Percentiles rank a stretch among this genome's conserved stretches.
Conservation (phyloP, 2,329 filamentous ascomycete genomes). For the Alternaria sp. region DNA sequence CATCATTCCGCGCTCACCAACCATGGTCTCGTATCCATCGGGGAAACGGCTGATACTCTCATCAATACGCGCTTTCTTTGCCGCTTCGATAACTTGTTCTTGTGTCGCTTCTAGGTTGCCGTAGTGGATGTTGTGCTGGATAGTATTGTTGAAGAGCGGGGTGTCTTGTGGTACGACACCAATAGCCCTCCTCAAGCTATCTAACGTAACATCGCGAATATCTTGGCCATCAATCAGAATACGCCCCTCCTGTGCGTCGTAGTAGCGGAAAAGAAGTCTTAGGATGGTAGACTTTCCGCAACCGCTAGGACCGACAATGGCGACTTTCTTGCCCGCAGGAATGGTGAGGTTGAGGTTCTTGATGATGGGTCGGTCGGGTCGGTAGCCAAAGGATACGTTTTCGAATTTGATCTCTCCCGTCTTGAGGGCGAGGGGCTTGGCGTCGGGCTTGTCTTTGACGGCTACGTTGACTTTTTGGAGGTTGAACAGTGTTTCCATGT, state of each 20-base stretch:
- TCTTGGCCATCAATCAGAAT: conserved; percentile 95
- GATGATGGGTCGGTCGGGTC: conserved; percentile 83
- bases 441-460: conserved; percentile 77
- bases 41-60: conserved; percentile 75
- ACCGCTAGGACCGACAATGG: conserved; percentile 91
- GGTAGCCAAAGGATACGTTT: conserved; percentile 93
- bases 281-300: conserved; percentile 96
- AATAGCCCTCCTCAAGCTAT: conserved; percentile 82
- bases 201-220: conserved; percentile 79
- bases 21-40: conserved; percentile 87
- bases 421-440: conserved; percentile 72
- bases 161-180: conserved; percentile 98
- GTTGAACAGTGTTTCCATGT: conserved; percentile 99
- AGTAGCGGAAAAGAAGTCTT: conserved; percentile 89
- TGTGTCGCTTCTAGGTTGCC: conserved; percentile 78
- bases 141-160: conserved; percentile 94
- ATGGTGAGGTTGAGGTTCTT: conserved; percentile 86
- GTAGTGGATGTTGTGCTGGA: conserved; percentile 95
- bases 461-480: conserved; percentile 94
- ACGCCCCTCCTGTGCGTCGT: conserved; percentile 83
- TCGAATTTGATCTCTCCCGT: conserved; percentile 94
- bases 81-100: conserved; percentile 77
- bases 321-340: conserved; percentile 93
- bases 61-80: conserved; percentile 82
- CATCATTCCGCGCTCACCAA: conserved; percentile 95